phyloP scores from a whole-genome alignment of 2,329 filamentous ascomycete species.

The Fusarium protoensiforme region DNA sequence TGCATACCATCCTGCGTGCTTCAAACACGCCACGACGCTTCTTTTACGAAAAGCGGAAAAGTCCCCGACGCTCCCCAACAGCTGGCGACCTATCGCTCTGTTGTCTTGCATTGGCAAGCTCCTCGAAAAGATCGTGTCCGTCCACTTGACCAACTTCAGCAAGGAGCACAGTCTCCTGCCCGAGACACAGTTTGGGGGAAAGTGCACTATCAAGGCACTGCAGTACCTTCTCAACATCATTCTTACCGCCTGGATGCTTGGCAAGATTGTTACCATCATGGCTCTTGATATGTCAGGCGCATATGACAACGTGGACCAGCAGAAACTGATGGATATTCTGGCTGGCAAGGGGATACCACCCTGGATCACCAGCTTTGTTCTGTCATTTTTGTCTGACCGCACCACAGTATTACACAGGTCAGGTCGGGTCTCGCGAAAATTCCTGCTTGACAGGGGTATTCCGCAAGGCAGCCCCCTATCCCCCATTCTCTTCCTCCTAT shows the following conservation, averaged over 20 bases:
- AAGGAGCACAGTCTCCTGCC: not conserved
- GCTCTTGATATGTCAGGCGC: constrained; percentile 19
- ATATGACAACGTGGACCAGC: not conserved
- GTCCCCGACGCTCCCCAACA: not conserved
- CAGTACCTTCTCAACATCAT: not conserved
- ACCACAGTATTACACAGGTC: not conserved
- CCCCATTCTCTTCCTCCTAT: not conserved
- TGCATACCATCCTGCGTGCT: not conserved
- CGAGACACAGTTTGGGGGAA: not conserved
- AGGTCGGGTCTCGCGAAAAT: not conserved
- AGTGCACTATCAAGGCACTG: not conserved
- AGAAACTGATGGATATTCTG: constrained; percentile 1
- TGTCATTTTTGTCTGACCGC: constrained; percentile 13
- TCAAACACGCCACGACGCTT: not conserved
- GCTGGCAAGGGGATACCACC: not conserved
- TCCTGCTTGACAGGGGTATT: not conserved
- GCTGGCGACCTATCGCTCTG: constrained; percentile 11
- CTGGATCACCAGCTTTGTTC: not conserved
- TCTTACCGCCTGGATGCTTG: not conserved
- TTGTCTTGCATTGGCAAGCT: constrained; percentile 4
- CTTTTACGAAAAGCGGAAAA: constrained; percentile 13
- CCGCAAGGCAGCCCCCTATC: constrained; percentile 5
- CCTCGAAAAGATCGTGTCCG: constrained; percentile 2
- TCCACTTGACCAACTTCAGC: not conserved
- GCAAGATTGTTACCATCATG: not conserved